These are phyloP conservation scores for Coniella lustricola DNA, from an alignment of 2,329 filamentous ascomycete species.

Conservation along the genomic window DNA sequence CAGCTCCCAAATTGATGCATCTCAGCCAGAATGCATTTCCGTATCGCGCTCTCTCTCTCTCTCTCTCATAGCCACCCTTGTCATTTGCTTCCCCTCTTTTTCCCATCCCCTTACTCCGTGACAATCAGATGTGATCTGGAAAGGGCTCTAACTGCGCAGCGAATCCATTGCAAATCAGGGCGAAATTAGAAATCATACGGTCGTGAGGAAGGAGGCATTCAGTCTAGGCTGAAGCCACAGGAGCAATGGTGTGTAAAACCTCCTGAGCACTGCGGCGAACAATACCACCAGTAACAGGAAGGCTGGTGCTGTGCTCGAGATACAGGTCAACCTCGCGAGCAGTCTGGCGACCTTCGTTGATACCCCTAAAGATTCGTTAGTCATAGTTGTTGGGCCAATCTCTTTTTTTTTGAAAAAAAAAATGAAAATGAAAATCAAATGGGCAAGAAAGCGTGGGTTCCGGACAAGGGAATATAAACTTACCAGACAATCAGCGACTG, in stretches of 20 bases:
- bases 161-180: constrained; percentile 3
- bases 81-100: too few species aligned
- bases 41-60: too few species aligned
- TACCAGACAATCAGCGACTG: constrained; percentile 95
- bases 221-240: constrained; percentile 17
- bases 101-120: background rate
- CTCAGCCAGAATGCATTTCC: too few species aligned
- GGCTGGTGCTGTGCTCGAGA: constrained; percentile 69
- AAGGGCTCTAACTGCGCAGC: constrained; percentile 1
- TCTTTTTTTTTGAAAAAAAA: too few species aligned
- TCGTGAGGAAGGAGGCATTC: background rate
- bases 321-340: constrained; percentile 87
- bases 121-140: background rate
- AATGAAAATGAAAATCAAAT: too few species aligned
- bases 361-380: too few species aligned
- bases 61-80: background rate
- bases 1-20: too few species aligned
- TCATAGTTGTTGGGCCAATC: too few species aligned
- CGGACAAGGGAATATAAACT: constrained; percentile 35
- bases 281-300: constrained; percentile 90
- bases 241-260: constrained; percentile 40
- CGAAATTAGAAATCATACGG: constrained; percentile 1
- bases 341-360: constrained; percentile 91
- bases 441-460: too few species aligned
- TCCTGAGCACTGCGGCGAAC: constrained; percentile 75